Base-by-base conservation (phyloP, 2,329 filamentous ascomycete species). In the Phaeophleospora eucalypticola region DNA sequence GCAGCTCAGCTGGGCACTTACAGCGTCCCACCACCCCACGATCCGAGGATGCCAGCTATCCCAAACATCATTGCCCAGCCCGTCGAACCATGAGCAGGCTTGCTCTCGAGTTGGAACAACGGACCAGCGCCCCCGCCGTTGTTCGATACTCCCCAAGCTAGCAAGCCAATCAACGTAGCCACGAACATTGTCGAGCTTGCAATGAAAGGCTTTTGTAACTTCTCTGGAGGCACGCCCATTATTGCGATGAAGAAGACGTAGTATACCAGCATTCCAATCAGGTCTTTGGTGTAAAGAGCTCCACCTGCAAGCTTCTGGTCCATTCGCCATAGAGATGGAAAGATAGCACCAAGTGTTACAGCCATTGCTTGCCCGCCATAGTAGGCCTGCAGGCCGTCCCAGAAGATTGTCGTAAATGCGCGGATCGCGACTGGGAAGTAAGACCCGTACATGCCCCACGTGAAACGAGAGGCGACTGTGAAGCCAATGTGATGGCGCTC, bases 401-500 rank as follows among this genome's bases (percentile, higher is more conserved):
- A 58, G 7, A 59, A 48, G 19, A 57, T 53, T 10, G 53, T 53
- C 2, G 57, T 59, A 49, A 59, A 48, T 24, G 58, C 57, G 3
- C 54, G 43, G 19, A 58, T 56, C 32, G 57, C 7, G 3, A 59
- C 57, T 1, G 57, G 53, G 55, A 54, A 59, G 43, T 58, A 59
- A 3, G 51, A 49, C 3, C 57, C 51, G 29, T 48, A 27, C 51
- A 56, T 54, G 1, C 53, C 54, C 57, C 57, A 58, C 10, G 46
- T 49, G 9, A 51, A 46, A 10, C 55, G 44, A 20, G 43, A 58
- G 17, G 66, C 56, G 14, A 68, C 63, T 1, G 65, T 67, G 48
- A 67, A 67, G 1, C 65, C 65, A 6, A 66, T 46, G 44, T 66
- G 58, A 17, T 65, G 56, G 48, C 66, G 63, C 12, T 56, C 60